Percentiles rank a stretch among this genome's conserved stretches.
These are phyloP conservation scores for Colletotrichum filicis DNA, from an alignment of 2,329 filamentous ascomycete species.

Conservation along the genomic window DNA sequence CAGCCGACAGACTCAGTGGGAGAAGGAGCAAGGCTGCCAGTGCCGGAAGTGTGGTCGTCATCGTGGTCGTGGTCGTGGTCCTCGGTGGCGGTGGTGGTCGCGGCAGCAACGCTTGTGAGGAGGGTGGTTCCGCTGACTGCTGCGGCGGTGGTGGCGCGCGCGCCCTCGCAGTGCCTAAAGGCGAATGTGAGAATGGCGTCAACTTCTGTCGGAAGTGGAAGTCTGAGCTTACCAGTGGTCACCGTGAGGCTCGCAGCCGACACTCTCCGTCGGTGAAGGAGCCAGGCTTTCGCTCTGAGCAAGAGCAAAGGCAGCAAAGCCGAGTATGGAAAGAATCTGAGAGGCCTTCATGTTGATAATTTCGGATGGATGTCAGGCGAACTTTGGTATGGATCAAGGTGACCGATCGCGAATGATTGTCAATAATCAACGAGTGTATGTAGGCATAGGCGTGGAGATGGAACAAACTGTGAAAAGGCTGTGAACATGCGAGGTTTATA, in stretches of 20 bases:
- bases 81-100: constrained; percentile 1
- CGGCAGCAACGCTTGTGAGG: constrained; percentile 11
- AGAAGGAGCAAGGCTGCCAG: constrained; percentile 40
- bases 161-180: constrained; percentile 32
- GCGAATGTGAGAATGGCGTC: background rate
- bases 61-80: constrained; percentile 27
- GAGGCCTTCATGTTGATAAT: constrained; percentile 28
- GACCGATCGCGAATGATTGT: too few species aligned
- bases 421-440: background rate
- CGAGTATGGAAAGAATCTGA: constrained; percentile 33
- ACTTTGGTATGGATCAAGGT: background rate
- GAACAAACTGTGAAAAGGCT: too few species aligned
- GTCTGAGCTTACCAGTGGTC: constrained; percentile 48
- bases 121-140: background rate
- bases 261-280: constrained; percentile 48
- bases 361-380: background rate
- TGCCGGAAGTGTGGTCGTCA: constrained; percentile 35
- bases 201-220: background rate
- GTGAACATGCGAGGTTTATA: background rate
- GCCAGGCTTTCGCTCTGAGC: constrained; percentile 38
- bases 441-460: too few species aligned
- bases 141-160: constrained; percentile 6
- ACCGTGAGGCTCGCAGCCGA: constrained; percentile 49
- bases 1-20: constrained; percentile 49
- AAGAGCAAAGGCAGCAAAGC: constrained; percentile 14